Evolutionary conservation across 148 eudicot species (phyloP).

Genomic region (Camellia lanceoleosa): DNA sequence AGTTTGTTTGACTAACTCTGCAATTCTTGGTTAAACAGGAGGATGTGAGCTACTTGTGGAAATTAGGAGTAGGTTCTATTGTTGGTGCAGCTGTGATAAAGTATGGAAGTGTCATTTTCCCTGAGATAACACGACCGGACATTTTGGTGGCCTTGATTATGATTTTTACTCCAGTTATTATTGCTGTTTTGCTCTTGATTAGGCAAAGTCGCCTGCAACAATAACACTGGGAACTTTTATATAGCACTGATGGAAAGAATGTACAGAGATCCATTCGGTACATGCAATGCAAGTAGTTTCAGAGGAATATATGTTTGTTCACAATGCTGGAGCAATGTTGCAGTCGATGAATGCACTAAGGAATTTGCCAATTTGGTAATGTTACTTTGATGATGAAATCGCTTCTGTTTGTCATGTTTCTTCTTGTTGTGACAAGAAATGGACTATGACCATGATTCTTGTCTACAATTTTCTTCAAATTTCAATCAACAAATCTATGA

Average conservation of each 20-base stretch:
- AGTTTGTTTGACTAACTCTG: not conserved
- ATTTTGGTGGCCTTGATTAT: conserved; percentile 44
- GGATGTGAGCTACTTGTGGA: conserved; percentile 42
- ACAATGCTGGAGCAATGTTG: not conserved
- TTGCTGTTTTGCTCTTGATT: conserved; percentile 38
- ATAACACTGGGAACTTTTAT: not conserved
- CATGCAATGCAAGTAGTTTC: not conserved
- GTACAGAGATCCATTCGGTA: not conserved
- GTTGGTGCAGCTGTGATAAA: conserved; percentile 54
- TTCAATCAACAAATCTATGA: not conserved
- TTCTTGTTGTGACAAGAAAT: not conserved
- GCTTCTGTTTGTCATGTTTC: not conserved
- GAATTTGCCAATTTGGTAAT: not conserved
- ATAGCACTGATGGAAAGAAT: not conserved
- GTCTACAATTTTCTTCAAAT: not conserved
- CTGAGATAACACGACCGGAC: conserved; percentile 55
- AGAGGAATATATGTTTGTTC: not conserved
- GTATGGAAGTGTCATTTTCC: conserved; percentile 54
- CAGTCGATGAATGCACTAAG: not conserved
- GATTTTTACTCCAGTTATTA: conserved; percentile 37
- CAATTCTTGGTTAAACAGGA: conserved; percentile 30
- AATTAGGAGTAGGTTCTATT: conserved; percentile 47
- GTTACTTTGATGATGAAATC: not conserved
- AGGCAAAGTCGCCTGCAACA: conserved; percentile 30
- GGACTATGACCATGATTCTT: not conserved